phyloP scores from a whole-genome alignment of 352 stramenopile genomes.

The Globisporangium nodosum region DNA sequence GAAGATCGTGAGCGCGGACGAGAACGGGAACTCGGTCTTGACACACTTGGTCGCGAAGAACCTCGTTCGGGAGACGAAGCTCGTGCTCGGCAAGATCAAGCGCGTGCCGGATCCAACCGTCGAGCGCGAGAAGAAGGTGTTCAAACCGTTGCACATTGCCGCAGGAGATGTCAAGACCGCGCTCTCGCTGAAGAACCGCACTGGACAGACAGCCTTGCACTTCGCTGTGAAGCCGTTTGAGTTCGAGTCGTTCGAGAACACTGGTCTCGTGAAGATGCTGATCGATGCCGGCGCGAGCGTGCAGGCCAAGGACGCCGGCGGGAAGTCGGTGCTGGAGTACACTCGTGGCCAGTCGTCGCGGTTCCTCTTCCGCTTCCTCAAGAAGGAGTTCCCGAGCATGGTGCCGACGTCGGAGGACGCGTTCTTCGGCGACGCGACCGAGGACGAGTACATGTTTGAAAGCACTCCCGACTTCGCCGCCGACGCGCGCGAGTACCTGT shows the following conservation, averaged over 20 bases:
- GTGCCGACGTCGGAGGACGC: conserved; percentile 20
- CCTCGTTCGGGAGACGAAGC: conserved; percentile 31
- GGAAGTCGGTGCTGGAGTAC: conserved; percentile 49
- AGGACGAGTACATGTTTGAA: conserved; percentile 24
- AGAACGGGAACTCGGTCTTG: conserved; percentile 49
- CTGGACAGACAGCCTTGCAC: conserved; percentile 47
- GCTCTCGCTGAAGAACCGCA: conserved; percentile 31
- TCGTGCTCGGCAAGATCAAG: conserved; percentile 40
- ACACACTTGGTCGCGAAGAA: conserved; percentile 59
- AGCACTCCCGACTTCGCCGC: conserved; percentile 29
- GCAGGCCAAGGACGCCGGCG: conserved; percentile 26
- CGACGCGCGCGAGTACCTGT: conserved; percentile 47
- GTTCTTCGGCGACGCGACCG: conserved; percentile 22
- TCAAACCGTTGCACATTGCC: conserved; percentile 42
- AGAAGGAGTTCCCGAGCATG: conserved; percentile 24
- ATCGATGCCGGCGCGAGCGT: conserved; percentile 35
- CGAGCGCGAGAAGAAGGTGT: conserved; percentile 18
- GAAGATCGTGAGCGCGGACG: conserved; percentile 40
- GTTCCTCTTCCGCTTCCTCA: conserved; percentile 49
- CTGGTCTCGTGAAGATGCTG: conserved; percentile 36
- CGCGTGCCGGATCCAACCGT: conserved; percentile 34
- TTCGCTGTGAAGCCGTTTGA: conserved; percentile 49
- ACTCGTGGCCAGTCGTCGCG: conserved; percentile 42
- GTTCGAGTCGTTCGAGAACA: conserved; percentile 70
- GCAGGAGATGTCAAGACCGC: conserved; percentile 33